Base-by-base conservation (phyloP, 192 early-diverging fungal species). In the Globomyces pollinis-pini region DNA sequence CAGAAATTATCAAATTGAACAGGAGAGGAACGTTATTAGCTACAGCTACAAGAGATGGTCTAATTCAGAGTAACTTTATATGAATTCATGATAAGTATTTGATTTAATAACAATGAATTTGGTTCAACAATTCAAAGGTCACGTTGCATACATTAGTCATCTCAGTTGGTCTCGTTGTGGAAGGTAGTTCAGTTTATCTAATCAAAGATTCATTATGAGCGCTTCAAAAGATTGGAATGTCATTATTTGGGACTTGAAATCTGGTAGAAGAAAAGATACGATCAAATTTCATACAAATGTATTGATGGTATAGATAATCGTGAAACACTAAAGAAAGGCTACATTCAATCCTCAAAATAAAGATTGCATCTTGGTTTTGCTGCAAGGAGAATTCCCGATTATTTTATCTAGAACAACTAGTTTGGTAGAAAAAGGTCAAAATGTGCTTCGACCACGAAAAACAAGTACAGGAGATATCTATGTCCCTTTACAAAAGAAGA, bases 181-280 rank as follows among this genome's bases (percentile, higher is more conserved):
- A 60, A 26, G 1, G 50, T 38, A 3, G 7, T 35, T 18, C 8
- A 31, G 13, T 5, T 43, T 18, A 18, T 43, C 41, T n/a, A n/a
- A n/a, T n/a, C n/a, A n/a, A 39, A 59, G 4, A 44, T 11, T 18
- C 57, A 30, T 35, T 44, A 29, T 21, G 56, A 15, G 51, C 4
- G 16, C 9, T 23, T 41, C 60, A 5, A 28, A 18, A 12, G 21
- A 69, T 6, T 33, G 59, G 65, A 55, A 61, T 11, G 45, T 65
- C 4, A 26, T 12, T 28, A 8, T 41, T 36, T 57, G 39, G 29
- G 51, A 64, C 41, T 15, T 57, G 9, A 11, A 61, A 63, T 36
- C 23, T 26, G 20, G 34, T 28, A 60, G 12, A 2, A 20, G 31
- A 1, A 30, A 26, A 9, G 30, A 44, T 18, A 33, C 31, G 21